Base-by-base conservation (phyloP, 176 grass and related monocot species). In the Triticum dicoccoides region DNA sequence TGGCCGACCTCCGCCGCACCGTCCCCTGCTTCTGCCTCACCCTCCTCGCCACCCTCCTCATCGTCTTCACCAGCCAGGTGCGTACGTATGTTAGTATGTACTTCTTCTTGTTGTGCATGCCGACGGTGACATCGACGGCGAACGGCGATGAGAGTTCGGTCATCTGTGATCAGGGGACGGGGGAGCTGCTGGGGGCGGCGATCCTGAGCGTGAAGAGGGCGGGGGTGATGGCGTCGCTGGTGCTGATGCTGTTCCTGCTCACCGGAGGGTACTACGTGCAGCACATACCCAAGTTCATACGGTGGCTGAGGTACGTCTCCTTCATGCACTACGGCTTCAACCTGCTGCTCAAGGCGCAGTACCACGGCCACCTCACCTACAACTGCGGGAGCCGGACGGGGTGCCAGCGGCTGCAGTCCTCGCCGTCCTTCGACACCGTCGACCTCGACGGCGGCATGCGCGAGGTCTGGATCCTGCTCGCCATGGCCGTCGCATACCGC, bases 311-410 rank as follows among this genome's bases (percentile, higher is more conserved):
- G 85, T 95, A 95, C 81, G 77, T 93, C 14, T 98, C 95, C 2
- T 95, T 95, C 89, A 93, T 95, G 93, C 95, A 95, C 80, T 93
- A 95, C 73, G 95, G 95, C 2, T 98, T 98, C 85, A 91, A 92
- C 75, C 80, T 98, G 38, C 64, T 98, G 76, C 77, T 95, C 71
- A 98, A 98, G 85, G 93, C 91, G 80, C 95, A 98, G 83, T 98
- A 98, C 83, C 90, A 87, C 12, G 93, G 93, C 14, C 65, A 95
- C 77, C 83, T 98, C 27, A 86, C 77, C 6, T 98, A 93, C 78
- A 83, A 95, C 61, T 98, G 95, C 85, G 70, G 61, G 17, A 73
- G 86, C 78, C 85, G 65, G 42, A 78, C 63, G 4, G 93, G 93
- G 1, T 95, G 93, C 91, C 86, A 73, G 66, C 59, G 77, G 56